Conservation (phyloP, 1,284 basidiomycete species). For the Puccinia polysora region DNA sequence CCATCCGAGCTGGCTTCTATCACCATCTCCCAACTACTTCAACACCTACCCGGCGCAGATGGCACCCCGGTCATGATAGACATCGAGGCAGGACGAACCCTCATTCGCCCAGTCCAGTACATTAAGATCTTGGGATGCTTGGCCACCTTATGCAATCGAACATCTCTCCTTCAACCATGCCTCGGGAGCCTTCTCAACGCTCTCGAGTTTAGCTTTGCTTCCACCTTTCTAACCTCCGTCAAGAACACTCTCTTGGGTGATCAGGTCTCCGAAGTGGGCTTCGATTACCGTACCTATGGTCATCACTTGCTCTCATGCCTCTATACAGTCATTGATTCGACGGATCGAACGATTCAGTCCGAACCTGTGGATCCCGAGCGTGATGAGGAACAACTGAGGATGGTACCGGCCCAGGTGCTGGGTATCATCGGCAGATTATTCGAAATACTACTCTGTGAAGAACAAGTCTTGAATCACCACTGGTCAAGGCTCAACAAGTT, state of each 20-base stretch:
- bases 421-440: slow-evolving; percentile 25
- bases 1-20: slow-evolving; percentile 68
- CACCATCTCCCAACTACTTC: slow-evolving; percentile 75
- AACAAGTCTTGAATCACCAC: neutral
- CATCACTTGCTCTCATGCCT: slow-evolving; percentile 35
- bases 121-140: slow-evolving; percentile 70
- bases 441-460: slow-evolving; percentile 15
- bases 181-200: slow-evolving; percentile 74
- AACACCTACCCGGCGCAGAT: slow-evolving; percentile 56
- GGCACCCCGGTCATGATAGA: slow-evolving; percentile 49
- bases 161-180: slow-evolving; percentile 76
- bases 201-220: slow-evolving; percentile 64
- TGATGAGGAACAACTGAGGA: neutral
- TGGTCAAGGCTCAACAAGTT: neutral
- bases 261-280: neutral
- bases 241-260: slow-evolving; percentile 9
- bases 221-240: slow-evolving; percentile 51
- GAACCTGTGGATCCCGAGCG: neutral
- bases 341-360: neutral
- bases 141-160: slow-evolving; percentile 67
- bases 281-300: slow-evolving; percentile 24
- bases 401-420: neutral
- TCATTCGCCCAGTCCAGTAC: slow-evolving; percentile 56
- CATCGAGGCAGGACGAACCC: neutral
- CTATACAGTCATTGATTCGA: slow-evolving; percentile 27